Evolutionary conservation across 345 rosid genomes (phyloP).

Genomic region (Syzygium grande): DNA sequence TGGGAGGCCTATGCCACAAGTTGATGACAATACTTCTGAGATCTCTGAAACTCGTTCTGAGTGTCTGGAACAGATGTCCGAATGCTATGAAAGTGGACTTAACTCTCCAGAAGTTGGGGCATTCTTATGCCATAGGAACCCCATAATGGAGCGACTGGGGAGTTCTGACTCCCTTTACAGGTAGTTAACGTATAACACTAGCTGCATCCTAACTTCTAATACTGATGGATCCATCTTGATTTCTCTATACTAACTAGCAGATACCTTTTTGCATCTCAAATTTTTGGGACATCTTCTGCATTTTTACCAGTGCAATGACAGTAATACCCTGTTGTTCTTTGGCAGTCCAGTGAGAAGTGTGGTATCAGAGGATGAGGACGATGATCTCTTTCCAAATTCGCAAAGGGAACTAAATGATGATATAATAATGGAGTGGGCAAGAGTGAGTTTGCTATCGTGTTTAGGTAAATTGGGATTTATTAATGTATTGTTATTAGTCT

Average conservation of each 20-base stretch:
- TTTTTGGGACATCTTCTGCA: not conserved
- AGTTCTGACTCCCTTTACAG: conserved; percentile 77
- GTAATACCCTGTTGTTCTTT: conserved; percentile 35
- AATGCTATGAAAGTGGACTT: conserved; percentile 41
- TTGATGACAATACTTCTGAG: conserved; percentile 62
- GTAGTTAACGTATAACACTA: conserved; percentile 21
- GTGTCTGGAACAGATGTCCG: conserved; percentile 38
- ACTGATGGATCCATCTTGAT: not conserved
- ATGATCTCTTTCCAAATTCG: conserved; percentile 37
- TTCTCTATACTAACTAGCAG: not conserved
- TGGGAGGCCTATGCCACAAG: conserved; percentile 30
- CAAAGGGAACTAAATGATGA: conserved; percentile 63
- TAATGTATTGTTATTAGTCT: not conserved
- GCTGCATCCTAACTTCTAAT: not conserved
- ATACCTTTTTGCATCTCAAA: not conserved
- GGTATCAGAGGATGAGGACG: conserved; percentile 66
- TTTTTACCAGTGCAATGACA: conserved; percentile 8
- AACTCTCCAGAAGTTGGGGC: conserved; percentile 61
- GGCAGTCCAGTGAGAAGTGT: conserved; percentile 93
- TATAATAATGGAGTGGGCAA: conserved; percentile 84
- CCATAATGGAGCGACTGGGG: conserved; percentile 46
- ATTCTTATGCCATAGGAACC: conserved; percentile 26
- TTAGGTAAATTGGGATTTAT: not conserved
- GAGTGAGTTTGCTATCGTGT: conserved; percentile 40
- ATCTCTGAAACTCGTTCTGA: conserved; percentile 53